Base-by-base conservation (phyloP, 139 green algal species). In the Limnomonas spitsbergensis region DNA sequence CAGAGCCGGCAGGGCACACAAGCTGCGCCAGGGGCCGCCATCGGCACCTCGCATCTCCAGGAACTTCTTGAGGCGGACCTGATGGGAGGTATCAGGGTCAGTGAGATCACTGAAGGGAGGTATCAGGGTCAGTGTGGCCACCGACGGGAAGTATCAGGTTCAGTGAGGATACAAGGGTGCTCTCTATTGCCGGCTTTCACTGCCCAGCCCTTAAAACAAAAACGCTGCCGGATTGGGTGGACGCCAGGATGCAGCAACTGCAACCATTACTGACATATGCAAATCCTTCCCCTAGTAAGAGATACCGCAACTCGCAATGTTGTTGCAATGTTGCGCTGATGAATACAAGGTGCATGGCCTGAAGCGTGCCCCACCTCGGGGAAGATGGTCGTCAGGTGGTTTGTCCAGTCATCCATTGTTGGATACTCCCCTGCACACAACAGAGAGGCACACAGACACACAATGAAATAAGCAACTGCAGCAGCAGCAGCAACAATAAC, bases 31-130 rank as follows among this genome's bases (percentile, higher is more conserved):
- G 6, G 94, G 93, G 0, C 96, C 96, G 24, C 90, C 92, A 81
- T 99, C 96, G 0, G 96, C 95, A 47, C 96, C 96, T 7, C 96
- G 87, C 96, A 99, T 99, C 88, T 99, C 96, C 53, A 99, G 80
- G 80, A 94, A 99, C 31, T 81, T 89, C 84, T 99, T 99, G 27
- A 99, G 83, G 35, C 95, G 87, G 39, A 98, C 94, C 83, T 90
- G 47, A 29, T 29, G 47, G 20, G 47, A 20, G 75, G 32, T 1
- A 4, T 35, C 1, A 31, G 24, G 4, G 0, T 26, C 39, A 29
- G 40, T 38, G 14, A n/a, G 40, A 66, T 4, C 27, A 4, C 4
- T 56, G 14, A 71, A 32, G 52, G 73, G 29, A 56, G 2, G 53
- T 24, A 4, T 35, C 36, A 37, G 26, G 32, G 61, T 4, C 32